Evolutionary conservation across 1,139 yeast genomes (phyloP), one percentile per base, ranked within the genome.

Genomic region (Magnusiomyces clavatus): DNA sequence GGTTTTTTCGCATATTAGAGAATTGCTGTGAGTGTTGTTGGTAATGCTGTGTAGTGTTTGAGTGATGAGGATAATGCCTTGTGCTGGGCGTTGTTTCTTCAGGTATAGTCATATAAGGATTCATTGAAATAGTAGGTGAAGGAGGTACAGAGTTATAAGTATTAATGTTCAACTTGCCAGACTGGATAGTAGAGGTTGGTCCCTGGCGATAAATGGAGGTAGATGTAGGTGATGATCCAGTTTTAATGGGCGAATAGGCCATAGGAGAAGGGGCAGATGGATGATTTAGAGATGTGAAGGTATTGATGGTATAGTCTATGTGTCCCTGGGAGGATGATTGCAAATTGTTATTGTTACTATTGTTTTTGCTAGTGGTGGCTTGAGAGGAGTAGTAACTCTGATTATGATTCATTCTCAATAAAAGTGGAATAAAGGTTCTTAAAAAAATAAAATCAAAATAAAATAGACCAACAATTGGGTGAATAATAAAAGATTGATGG

Each of bases 261-360:
- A 45, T 45, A 13, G 48, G 48, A 17, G 48, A 45, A 6, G 48
- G 48, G 24, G 38, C 38, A 19, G 48, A 36, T 29, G 19, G 37
- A 24, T 41, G 48, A 20, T 24, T 24, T 8, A 24, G 8, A 24
- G 31, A 8, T 8, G 31, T 24, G 8, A 24, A 24, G 6, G 31
- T 24, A 4, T 4, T 5, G 8, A 5, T 24, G 31, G 4, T 24
- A 24, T 24, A 24, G 31, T 24, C 31, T 24, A 24, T 24, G 8
- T 24, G 31, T 24, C 31, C 31, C 8, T 24, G 31, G 8, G 31
- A 24, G 8, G 31, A 24, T 24, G 31, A 24, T 24, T 24, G 31
- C 8, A 8, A 24, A 24, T 24, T 24, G 31, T 24, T 24, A 24
- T 24, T 24, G 31, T 24, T 24, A 24, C 8, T 24, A 24, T 24